These are phyloP conservation scores for Gynostemma pentaphyllum DNA, from an alignment of 306 rosid genomes.

Conservation along the genomic window DNA sequence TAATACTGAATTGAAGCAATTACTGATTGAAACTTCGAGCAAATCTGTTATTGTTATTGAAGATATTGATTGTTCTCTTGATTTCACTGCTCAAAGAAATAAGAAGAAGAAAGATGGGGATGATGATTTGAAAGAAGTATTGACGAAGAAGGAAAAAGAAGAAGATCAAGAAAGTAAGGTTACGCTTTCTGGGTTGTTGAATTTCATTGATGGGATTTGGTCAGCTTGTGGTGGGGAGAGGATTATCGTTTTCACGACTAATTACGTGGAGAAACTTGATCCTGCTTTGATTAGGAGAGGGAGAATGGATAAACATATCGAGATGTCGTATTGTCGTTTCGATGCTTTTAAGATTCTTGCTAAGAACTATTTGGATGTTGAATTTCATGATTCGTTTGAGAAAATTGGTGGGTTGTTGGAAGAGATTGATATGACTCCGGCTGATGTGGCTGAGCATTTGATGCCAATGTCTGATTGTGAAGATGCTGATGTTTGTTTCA, in stretches of 20 bases:
- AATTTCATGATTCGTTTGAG: constrained; percentile 30
- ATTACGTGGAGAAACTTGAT: constrained; percentile 64
- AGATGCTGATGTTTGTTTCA: constrained; percentile 23
- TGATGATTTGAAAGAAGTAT: not conserved
- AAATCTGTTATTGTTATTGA: constrained; percentile 45
- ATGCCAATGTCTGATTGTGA: constrained; percentile 43
- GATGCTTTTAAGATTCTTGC: constrained; percentile 65
- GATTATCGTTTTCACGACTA: constrained; percentile 69
- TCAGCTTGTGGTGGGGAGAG: constrained; percentile 72
- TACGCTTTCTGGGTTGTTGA: constrained; percentile 21
- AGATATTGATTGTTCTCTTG: constrained; percentile 65
- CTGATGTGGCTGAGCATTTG: constrained; percentile 80
- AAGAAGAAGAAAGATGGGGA: constrained; percentile 18
- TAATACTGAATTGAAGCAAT: constrained; percentile 32
- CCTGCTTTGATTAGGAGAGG: constrained; percentile 73
- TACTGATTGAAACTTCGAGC: constrained; percentile 32
- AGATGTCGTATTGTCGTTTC: constrained; percentile 46
- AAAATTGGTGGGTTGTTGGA: constrained; percentile 23
- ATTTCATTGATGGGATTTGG: constrained; percentile 27
- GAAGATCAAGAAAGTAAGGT: constrained; percentile 20
- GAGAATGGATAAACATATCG: constrained; percentile 80
- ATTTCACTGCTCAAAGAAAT: constrained; percentile 50
- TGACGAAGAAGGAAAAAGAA: not conserved
- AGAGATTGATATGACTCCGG: constrained; percentile 43
- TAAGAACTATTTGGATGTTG: constrained; percentile 41